These are phyloP conservation scores for Posidonia oceanica DNA, from an alignment of 116 monocot species.

Conservation along the genomic window DNA sequence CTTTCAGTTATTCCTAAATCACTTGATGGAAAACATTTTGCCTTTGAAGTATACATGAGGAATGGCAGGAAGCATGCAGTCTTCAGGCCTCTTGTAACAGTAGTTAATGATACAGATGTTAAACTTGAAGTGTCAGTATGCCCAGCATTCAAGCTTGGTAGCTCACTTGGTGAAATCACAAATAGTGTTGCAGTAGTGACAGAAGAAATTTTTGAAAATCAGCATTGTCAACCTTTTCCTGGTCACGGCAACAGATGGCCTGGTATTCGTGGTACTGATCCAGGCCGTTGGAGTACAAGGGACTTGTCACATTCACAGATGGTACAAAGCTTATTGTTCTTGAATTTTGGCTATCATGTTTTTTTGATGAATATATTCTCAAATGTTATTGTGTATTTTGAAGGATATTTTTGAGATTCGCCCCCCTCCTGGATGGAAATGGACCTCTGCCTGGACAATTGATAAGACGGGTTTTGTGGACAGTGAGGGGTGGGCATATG, in stretches of 20 bases:
- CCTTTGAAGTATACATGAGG: constrained; percentile 66
- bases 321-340: constrained; percentile 17
- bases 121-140: constrained; percentile 72
- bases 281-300: constrained; percentile 54
- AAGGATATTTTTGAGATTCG: constrained; percentile 79
- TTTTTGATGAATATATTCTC: neutral
- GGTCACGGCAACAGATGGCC: constrained; percentile 51
- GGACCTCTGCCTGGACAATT: constrained; percentile 77
- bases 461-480: constrained; percentile 59
- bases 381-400: constrained; percentile 6
- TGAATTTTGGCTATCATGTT: neutral
- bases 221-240: constrained; percentile 43
- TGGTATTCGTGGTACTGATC: constrained; percentile 26
- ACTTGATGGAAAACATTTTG: constrained; percentile 50
- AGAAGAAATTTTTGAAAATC: constrained; percentile 87
- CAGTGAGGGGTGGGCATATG: constrained; percentile 84
- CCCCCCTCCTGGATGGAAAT: constrained; percentile 60
- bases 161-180: neutral
- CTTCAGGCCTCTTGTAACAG: constrained; percentile 60
- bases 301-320: constrained; percentile 65
- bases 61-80: constrained; percentile 77
- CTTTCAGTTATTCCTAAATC: constrained; percentile 55
- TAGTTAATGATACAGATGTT: constrained; percentile 65
- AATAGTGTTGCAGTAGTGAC: constrained; percentile 6
- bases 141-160: constrained; percentile 26